phyloP scores from a whole-genome alignment of 805 yeast genomes.

The Starmerella cellae region DNA sequence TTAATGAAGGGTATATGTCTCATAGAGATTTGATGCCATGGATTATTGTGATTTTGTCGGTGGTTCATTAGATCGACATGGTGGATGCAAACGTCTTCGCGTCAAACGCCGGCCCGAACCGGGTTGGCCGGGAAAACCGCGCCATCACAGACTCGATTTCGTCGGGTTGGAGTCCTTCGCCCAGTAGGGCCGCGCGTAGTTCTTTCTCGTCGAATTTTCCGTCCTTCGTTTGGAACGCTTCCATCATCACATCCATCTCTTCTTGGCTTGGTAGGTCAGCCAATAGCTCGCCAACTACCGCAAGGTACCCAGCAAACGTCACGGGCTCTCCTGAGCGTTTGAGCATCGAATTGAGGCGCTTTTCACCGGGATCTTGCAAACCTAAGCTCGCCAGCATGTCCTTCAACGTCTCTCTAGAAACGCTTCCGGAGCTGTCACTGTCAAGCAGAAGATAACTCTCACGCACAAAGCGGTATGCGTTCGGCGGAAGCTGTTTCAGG shows the following conservation, averaged over 20 bases:
- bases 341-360: slow-evolving; percentile 18
- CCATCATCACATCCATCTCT: slow-evolving; percentile 19
- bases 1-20: too few relatives aligned
- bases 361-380: slow-evolving; percentile 10
- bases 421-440: slow-evolving; percentile 21
- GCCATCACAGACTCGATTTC: slow-evolving; percentile 17
- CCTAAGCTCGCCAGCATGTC: slow-evolving; percentile 21
- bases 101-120: slow-evolving; percentile 17
- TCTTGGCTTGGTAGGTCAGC: slow-evolving; percentile 18
- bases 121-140: slow-evolving; percentile 15
- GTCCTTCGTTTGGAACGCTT: slow-evolving; percentile 16
- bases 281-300: slow-evolving; percentile 20
- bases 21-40: too few relatives aligned
- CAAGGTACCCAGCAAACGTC: slow-evolving; percentile 20
- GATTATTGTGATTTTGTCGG: too few relatives aligned
- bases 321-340: slow-evolving; percentile 21
- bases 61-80: slow-evolving; percentile 13
- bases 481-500: slow-evolving; percentile 20
- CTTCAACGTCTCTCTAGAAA: slow-evolving; percentile 16
- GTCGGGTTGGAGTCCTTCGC: slow-evolving; percentile 14
- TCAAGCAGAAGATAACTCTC: slow-evolving; percentile 22
- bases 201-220: slow-evolving; percentile 17
- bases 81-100: slow-evolving; percentile 14
- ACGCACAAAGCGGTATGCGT: slow-evolving; percentile 21
- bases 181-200: slow-evolving; percentile 12